Evolutionary conservation across 371 early-diverging fungal genomes (phyloP).

Genomic region (Mucor lusitanicus): DNA sequence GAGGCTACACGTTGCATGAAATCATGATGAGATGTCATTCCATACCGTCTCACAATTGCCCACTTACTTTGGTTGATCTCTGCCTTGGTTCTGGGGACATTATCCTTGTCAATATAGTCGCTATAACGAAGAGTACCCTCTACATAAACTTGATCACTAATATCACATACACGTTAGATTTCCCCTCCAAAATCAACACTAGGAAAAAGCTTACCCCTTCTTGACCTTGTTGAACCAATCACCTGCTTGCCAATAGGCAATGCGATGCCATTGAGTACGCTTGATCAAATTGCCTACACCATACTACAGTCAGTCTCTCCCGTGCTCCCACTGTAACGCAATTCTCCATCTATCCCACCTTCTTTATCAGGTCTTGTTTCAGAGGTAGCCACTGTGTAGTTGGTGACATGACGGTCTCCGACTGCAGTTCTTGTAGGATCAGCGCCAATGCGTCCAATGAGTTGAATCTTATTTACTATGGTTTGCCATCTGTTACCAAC

Average conservation of each 20-base stretch:
- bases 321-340: neutral
- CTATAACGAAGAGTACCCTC: slow-evolving; percentile 63
- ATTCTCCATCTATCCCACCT: slow-evolving; percentile 30
- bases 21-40: neutral
- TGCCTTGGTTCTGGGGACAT: slow-evolving; percentile 54
- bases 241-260: slow-evolving; percentile 50
- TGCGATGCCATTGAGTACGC: slow-evolving; percentile 66
- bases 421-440: slow-evolving; percentile 47
- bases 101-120: slow-evolving; percentile 65
- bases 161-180: neutral
- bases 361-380: slow-evolving; percentile 57
- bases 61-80: slow-evolving; percentile 58
- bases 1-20: neutral
- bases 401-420: slow-evolving; percentile 45
- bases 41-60: neutral
- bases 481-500: neutral
- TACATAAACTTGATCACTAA: slow-evolving; percentile 62
- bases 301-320: neutral
- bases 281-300: slow-evolving; percentile 54
- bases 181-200: neutral
- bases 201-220: slow-evolving; percentile 45
- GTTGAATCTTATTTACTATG: slow-evolving; percentile 55
- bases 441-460: slow-evolving; percentile 60
- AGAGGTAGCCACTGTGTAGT: slow-evolving; percentile 62
- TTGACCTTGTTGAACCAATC: slow-evolving; percentile 52